phyloP scores from a whole-genome alignment of 1,139 yeast genomes.

The Zygosaccharomyces sapae region DNA sequence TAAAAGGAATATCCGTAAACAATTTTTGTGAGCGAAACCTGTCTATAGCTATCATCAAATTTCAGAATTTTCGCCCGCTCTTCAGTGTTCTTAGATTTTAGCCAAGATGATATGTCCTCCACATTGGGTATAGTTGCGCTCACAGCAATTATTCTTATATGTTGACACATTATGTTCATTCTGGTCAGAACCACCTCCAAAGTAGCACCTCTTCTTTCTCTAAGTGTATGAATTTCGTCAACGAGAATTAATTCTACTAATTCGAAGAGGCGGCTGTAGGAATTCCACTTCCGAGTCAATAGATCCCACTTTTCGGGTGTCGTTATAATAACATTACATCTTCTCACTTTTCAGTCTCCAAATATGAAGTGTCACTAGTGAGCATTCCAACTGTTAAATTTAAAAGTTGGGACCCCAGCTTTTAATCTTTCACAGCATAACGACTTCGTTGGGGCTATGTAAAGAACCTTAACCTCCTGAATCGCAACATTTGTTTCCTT shows the following conservation, averaged over 20 bases:
- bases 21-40: constrained; percentile 42
- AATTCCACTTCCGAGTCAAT: constrained; percentile 48
- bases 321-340: constrained; percentile 46
- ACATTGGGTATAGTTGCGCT: constrained; percentile 56
- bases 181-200: constrained; percentile 52
- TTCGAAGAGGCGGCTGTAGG: constrained; percentile 40
- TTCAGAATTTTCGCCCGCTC: constrained; percentile 37
- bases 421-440: constrained; percentile 44
- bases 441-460: constrained; percentile 54
- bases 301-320: constrained; percentile 61
- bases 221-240: constrained; percentile 50
- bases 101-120: constrained; percentile 47
- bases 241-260: constrained; percentile 43
- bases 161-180: constrained; percentile 42
- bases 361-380: constrained; percentile 46
- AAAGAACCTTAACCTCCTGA: constrained; percentile 40
- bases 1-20: constrained; percentile 43
- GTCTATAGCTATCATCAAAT: constrained; percentile 47
- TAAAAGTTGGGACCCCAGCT: constrained; percentile 45
- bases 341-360: constrained; percentile 43
- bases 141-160: constrained; percentile 47
- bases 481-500: constrained; percentile 18
- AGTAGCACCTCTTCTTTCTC: constrained; percentile 48
- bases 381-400: constrained; percentile 44
- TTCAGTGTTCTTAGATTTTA: constrained; percentile 30